Percentiles rank a stretch among this genome's conserved stretches.
phyloP scores from a whole-genome alignment of 1,284 basidiomycete genomes.

The Singerocomus rubriflavus region DNA sequence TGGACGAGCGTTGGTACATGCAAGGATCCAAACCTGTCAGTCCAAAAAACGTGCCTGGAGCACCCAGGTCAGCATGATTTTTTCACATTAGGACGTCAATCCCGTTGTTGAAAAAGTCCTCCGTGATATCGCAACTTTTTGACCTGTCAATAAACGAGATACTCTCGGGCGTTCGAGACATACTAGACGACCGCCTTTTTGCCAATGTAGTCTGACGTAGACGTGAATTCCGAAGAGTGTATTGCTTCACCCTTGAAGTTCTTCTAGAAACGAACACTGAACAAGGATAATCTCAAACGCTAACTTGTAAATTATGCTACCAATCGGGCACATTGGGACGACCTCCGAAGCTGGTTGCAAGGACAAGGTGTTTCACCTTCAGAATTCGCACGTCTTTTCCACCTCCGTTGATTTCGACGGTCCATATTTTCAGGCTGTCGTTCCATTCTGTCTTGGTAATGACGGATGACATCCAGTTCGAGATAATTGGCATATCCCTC shows the following conservation, averaged over 20 bases:
- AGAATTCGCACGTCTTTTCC: constrained; percentile 30
- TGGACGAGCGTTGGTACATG: constrained; percentile 33
- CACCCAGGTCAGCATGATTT: background rate
- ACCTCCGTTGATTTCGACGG: constrained; percentile 31
- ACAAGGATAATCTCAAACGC: too few species aligned
- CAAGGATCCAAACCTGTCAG: constrained; percentile 4
- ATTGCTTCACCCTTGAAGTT: constrained; percentile 28
- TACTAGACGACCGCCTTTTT: constrained; percentile 43
- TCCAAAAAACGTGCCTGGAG: background rate
- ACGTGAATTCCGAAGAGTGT: constrained; percentile 39
- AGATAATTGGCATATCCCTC: constrained; percentile 54
- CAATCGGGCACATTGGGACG: constrained; percentile 33
- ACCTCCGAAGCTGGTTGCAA: constrained; percentile 41
- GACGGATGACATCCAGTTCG: constrained; percentile 52
- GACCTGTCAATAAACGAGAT: constrained; percentile 1
- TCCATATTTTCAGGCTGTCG: constrained; percentile 35
- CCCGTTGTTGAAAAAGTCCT: constrained; percentile 25
- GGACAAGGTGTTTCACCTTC: constrained; percentile 37
- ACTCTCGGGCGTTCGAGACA: background rate
- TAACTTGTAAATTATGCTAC: constrained; percentile 1
- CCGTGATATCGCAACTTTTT: constrained; percentile 26
- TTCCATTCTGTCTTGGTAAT: constrained; percentile 40
- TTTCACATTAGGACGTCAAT: constrained; percentile 30
- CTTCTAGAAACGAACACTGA: constrained; percentile 9
- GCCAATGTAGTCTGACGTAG: too few species aligned